Percentiles rank a stretch among this genome's conserved stretches.
phyloP scores from a whole-genome alignment of 306 rosid genomes.

The Medicago lupulina region DNA sequence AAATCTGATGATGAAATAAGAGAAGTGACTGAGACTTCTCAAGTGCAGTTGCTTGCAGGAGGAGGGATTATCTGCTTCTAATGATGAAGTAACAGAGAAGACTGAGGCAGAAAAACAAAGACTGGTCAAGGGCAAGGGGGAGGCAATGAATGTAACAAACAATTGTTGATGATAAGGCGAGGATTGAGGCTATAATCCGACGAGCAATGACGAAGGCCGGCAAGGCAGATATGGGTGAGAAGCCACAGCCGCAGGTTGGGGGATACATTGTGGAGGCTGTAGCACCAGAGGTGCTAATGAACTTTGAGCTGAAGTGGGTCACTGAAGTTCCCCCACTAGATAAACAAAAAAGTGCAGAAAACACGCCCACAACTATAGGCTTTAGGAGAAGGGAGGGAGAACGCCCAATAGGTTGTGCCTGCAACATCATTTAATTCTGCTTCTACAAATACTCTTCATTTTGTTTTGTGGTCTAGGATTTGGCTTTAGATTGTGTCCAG shows the following conservation, averaged over 20 bases:
- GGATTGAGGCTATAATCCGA: background rate
- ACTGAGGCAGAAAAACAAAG: background rate
- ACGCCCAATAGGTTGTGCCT: background rate
- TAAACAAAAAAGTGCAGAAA: too few relatives aligned
- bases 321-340: background rate
- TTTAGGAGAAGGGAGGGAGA: too few relatives aligned
- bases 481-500: background rate
- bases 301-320: slow-evolving; percentile 28
- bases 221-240: background rate
- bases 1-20: too few relatives aligned
- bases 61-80: background rate
- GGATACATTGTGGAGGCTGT: background rate
- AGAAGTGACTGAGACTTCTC: too few relatives aligned
- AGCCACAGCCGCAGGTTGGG: background rate
- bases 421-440: background rate
- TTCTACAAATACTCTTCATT: background rate
- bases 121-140: background rate
- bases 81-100: background rate
- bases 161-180: background rate
- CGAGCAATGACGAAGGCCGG: too few relatives aligned
- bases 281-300: slow-evolving; percentile 5
- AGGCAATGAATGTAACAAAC: background rate
- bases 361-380: too few relatives aligned
- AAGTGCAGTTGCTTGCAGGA: too few relatives aligned
- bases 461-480: background rate